phyloP scores from a whole-genome alignment of 2,329 filamentous ascomycete species.

The Alternaria tenuissima region DNA sequence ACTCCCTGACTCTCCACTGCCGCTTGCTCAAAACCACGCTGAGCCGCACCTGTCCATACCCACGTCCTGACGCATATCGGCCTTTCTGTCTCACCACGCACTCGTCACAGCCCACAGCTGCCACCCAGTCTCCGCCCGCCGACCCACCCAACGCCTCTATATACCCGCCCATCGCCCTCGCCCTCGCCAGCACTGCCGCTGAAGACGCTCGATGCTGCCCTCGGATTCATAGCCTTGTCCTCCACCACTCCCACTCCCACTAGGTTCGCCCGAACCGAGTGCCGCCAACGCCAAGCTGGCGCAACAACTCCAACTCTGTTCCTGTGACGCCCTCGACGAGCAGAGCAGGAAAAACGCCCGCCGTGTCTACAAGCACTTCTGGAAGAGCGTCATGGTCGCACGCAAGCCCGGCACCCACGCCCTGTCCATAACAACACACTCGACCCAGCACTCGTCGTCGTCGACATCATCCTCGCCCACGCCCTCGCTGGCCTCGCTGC shows the following conservation, averaged over 20 bases:
- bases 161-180: background rate
- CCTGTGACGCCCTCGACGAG: conserved; percentile 45
- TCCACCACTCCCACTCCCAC: conserved; percentile 24
- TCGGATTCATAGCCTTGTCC: conserved; percentile 3
- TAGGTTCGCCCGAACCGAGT: conserved; percentile 48
- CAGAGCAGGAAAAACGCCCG: conserved; percentile 45
- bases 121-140: background rate
- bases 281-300: conserved; percentile 50
- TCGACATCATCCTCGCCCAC: conserved; percentile 41
- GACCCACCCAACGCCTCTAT: background rate
- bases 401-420: conserved; percentile 39
- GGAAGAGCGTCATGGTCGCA: conserved; percentile 50
- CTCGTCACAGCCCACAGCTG: conserved; percentile 15
- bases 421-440: conserved; percentile 46
- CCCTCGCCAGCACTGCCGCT: background rate
- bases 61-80: conserved; percentile 28
- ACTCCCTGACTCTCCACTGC: conserved; percentile 25
- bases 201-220: conserved; percentile 1
- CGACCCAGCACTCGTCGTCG: conserved; percentile 41
- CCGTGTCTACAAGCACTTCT: conserved; percentile 49
- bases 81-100: conserved; percentile 33
- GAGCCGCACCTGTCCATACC: conserved; percentile 42
- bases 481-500: conserved; percentile 39
- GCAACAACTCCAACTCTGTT: conserved; percentile 45
- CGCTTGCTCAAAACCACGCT: conserved; percentile 49